phyloP scores from a whole-genome alignment of 805 yeast species.

The Martiniozyma abietophila region DNA sequence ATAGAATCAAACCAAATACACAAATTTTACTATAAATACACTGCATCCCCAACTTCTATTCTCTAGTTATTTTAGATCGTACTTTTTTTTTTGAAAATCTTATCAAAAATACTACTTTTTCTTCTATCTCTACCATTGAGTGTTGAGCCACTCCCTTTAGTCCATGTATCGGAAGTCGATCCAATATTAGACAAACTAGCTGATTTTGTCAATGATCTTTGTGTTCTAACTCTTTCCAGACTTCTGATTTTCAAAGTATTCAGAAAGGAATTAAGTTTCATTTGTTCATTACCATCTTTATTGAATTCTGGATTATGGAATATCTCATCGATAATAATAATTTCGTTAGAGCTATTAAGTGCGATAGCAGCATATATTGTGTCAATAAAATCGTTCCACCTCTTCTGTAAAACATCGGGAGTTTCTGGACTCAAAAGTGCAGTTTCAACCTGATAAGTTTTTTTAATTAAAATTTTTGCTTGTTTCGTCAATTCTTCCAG shows the following conservation, averaged over 20 bases:
- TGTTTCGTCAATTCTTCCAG: slow-evolving; percentile 21
- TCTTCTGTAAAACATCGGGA: slow-evolving; percentile 17
- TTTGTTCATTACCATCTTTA: not conserved
- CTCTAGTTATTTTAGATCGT: not conserved
- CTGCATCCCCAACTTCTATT: too few species aligned
- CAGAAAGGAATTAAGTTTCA: not conserved
- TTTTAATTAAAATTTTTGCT: slow-evolving; percentile 17
- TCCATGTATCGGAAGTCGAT: too few species aligned
- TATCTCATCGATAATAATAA: not conserved
- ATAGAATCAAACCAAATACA: too few species aligned
- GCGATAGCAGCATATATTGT: slow-evolving; percentile 9
- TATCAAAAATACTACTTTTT: slow-evolving; percentile 2
- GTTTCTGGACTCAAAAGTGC: slow-evolving; percentile 16
- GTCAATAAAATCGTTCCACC: slow-evolving; percentile 16
- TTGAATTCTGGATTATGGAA: slow-evolving; percentile 4
- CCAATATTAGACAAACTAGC: too few species aligned
- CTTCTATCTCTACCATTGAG: too few species aligned
- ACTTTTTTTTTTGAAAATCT: slow-evolving; percentile 1
- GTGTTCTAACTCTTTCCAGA: not conserved
- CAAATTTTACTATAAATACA: too few species aligned
- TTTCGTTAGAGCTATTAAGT: slow-evolving; percentile 7
- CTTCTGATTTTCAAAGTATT: not conserved
- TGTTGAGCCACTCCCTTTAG: too few species aligned
- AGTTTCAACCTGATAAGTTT: slow-evolving; percentile 15
- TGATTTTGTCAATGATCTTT: too few species aligned